Conservation (phyloP, 2,329 filamentous ascomycete genomes). For the Colletotrichum siamense region DNA sequence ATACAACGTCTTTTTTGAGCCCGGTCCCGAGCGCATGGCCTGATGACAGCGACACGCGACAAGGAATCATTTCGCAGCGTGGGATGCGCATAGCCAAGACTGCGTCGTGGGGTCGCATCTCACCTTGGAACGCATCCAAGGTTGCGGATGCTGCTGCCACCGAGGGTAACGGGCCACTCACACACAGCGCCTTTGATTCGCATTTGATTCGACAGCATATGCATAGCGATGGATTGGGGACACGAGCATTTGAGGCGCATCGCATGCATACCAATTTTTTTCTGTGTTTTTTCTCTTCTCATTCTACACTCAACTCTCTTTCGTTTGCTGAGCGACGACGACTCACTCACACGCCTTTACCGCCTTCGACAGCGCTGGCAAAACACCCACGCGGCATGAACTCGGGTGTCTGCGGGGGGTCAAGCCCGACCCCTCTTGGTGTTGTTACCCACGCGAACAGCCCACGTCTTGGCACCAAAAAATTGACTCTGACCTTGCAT, state of each 20-base stretch:
- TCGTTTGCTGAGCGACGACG: not conserved
- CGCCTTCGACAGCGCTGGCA: not conserved
- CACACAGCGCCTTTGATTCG: not conserved
- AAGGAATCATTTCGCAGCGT: not conserved
- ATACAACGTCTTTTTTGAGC: not conserved
- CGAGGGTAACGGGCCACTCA: not conserved
- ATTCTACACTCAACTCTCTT: not conserved
- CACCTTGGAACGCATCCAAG: not conserved
- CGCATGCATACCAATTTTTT: not conserved
- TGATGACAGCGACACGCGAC: slow-evolving; percentile 12
- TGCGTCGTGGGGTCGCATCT: not conserved
- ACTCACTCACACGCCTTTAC: not conserved
- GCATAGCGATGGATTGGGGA: slow-evolving; percentile 20
- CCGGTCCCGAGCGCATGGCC: slow-evolving; percentile 12
- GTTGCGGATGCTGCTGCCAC: not conserved
- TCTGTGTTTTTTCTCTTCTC: not conserved
- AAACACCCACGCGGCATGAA: not conserved
- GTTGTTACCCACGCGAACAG: not conserved
- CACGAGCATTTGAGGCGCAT: slow-evolving; percentile 19
- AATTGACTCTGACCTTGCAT: slow-evolving; percentile 10
- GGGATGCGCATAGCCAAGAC: slow-evolving; percentile 1
- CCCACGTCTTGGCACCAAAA: not conserved
- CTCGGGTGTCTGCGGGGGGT: slow-evolving; percentile 4
- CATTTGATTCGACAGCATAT: slow-evolving; percentile 12
- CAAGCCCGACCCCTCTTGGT: not conserved